Evolutionary conservation across 495 filamentous ascomycete genomes (phyloP).

Genomic region (Neohortaea acidophila): DNA sequence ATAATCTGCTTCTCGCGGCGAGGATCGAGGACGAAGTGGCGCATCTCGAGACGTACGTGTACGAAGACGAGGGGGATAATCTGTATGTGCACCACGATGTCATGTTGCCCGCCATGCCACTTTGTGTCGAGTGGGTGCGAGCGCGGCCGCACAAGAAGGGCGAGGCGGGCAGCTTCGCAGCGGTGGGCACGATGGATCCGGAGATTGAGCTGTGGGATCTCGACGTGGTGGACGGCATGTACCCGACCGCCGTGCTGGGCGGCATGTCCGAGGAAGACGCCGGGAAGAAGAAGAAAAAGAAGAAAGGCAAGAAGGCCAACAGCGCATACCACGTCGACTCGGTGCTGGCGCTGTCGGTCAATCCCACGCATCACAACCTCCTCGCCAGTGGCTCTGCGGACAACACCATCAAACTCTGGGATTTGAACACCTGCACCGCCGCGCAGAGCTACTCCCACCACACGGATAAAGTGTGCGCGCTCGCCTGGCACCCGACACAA

Average conservation of each 20-base stretch:
- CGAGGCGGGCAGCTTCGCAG: conserved; percentile 59
- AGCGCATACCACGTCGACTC: conserved; percentile 90
- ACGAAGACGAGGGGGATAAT: conserved; percentile 86
- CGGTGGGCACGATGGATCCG: conserved; percentile 90
- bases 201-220: conserved; percentile 99
- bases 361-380: conserved; percentile 81
- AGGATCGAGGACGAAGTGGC: conserved; percentile 95
- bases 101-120: conserved; percentile 92
- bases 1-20: conserved; percentile 81
- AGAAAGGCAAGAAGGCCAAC: conserved; percentile 70
- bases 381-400: conserved; percentile 94
- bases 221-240: conserved; percentile 91
- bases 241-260: conserved; percentile 92
- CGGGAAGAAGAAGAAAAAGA: conserved; percentile 69
- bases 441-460: conserved; percentile 85
- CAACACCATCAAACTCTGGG: conserved; percentile 95
- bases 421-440: conserved; percentile 76
- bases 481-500: conserved; percentile 80
- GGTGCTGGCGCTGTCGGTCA: conserved; percentile 75
- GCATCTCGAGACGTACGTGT: conserved; percentile 92
- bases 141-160: conserved; percentile 58
- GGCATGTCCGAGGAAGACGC: conserved; percentile 43
- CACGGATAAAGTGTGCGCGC: conserved; percentile 89
- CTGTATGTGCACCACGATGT: conserved; percentile 99
- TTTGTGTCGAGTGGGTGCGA: conserved; percentile 91